Base-by-base conservation (phyloP, 1,284 basidiomycete genomes). In the Ustilago crameri region DNA sequence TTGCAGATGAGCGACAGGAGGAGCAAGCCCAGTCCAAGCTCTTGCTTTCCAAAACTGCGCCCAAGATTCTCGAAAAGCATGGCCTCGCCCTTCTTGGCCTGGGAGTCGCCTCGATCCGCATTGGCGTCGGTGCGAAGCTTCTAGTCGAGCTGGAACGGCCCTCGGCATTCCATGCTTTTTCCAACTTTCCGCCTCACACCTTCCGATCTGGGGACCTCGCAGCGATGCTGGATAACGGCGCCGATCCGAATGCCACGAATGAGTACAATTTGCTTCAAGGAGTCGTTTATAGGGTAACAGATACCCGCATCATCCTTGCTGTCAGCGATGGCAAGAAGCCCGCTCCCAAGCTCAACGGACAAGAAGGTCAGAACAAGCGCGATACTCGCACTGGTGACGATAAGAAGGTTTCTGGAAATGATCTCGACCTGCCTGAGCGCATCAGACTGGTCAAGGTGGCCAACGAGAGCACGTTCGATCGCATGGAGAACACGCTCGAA, bases 71-170 rank as follows among this genome's bases (percentile, higher is more conserved):
- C 17, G 93, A 96, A 83, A 90, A 91, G 73, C 90, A 92, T 74
- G 94, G 94, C 1, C 86, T 97, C 5, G 90, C 92, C 1, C 84
- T 96, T 0, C 88, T 88, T 30, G 89, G 90, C 27, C 86, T 97
- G 9, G 89, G 90, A 0, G 86, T 93, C 0, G 86, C 88, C 1
- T 87, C 87, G 20, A 86, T 93, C 23, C 88, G 87, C 46, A 87
- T 95, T 26, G 94, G 93, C 1, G 86, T 96, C 2, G 94, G 93
- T 26, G 93, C 93, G 23, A 95, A 95, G 86, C 93, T 89, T 91
- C 85, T 96, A 52, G 88, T 96, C 42, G 93, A 95, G 84, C 86
- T 97, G 15, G 91, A 93, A 80, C 86, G 93, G 62, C 91, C 93
- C 0, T 85, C 88, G 5, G 93, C 92, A 15, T 91, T 92, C 78